Evolutionary conservation across 495 filamentous ascomycete species (phyloP), one percentile per base, ranked within the genome.

Genomic region (Penicillium turbatum): DNA sequence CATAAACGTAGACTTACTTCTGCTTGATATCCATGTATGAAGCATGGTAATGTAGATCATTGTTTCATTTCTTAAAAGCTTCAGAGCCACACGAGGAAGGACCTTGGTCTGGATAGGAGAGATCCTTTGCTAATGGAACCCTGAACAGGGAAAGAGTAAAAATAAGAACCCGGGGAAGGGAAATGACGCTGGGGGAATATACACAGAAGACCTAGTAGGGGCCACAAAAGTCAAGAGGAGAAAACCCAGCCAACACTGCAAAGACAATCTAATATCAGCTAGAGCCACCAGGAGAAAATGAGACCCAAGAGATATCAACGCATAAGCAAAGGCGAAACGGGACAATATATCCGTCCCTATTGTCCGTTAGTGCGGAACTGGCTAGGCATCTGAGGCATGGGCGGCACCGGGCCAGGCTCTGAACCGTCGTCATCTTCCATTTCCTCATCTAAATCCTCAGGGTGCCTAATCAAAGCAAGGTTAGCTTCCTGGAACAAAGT

Each of bases 351-450:
- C 27, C 12, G 34, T 17, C 19, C 26, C 53, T 63, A 65, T 57
- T 51, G 57, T 21, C 42, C 48, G 21, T 52, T 60, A 26, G 49
- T 56, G 39, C 53, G 56, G 46, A 72, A 71, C 6, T 51, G 65
- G 30, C 59, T 49, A 6, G 73, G 71, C 26, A 75, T 68, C 17
- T 65, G 48, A 8, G 73, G 73, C 42, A 76, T 58, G 0, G 69
- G 15, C 1, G 65, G 66, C 9, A 68, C 65, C 13, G 66, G 62
- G 24, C 58, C 61, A 9, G 54, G 35, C 35, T 68, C 64, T n/a
- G 70, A 50, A 15, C 65, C 66, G 42, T 76, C 72, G 16, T 74
- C 72, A 50, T 79, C 76, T 29, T 79, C 78, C 73, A 81, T 75
- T n/a, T 75, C 74, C 44, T 78, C 72, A 15, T 80, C 76, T 30